Evolutionary conservation across 2,329 filamentous ascomycete species (phyloP).

Genomic region (Ceratocystis smalleyi): DNA sequence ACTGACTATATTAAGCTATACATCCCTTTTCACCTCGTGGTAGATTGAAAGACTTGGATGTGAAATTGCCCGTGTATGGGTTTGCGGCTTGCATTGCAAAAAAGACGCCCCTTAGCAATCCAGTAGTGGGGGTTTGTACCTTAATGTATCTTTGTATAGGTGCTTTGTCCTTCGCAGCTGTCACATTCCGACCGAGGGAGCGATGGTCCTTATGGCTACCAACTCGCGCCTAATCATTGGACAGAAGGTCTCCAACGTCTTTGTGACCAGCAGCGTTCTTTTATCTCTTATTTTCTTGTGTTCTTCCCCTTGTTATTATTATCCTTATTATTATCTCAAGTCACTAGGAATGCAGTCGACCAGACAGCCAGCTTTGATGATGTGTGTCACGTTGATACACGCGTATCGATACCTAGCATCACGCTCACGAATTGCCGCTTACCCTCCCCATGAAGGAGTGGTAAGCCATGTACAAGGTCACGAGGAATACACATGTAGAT

Average conservation of each 20-base stretch:
- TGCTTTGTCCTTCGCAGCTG: neutral
- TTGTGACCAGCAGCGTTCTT: neutral
- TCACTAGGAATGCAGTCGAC: neutral
- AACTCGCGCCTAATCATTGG: neutral
- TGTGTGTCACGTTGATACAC: neutral
- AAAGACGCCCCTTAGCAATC: no score
- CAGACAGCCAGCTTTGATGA: neutral
- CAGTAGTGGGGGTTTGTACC: neutral
- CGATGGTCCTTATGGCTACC: neutral
- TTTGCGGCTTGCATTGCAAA: no score
- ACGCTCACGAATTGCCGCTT: neutral
- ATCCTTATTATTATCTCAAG: neutral
- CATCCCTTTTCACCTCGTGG: no score
- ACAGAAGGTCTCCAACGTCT: neutral
- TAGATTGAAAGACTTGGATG: no score
- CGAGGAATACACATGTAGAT: neutral
- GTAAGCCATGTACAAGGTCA: neutral
- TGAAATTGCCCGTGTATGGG: no score
- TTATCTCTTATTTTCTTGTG: neutral
- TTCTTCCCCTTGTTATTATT: no score
- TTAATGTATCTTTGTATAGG: neutral
- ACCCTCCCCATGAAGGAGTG: neutral
- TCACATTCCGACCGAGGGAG: neutral
- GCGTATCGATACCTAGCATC: neutral
- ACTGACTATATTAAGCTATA: neutral